Percentiles rank a stretch among this genome's conserved stretches.
Conservation (phyloP, 1,139 yeast genomes). For the Diutina pseudorugosa region DNA sequence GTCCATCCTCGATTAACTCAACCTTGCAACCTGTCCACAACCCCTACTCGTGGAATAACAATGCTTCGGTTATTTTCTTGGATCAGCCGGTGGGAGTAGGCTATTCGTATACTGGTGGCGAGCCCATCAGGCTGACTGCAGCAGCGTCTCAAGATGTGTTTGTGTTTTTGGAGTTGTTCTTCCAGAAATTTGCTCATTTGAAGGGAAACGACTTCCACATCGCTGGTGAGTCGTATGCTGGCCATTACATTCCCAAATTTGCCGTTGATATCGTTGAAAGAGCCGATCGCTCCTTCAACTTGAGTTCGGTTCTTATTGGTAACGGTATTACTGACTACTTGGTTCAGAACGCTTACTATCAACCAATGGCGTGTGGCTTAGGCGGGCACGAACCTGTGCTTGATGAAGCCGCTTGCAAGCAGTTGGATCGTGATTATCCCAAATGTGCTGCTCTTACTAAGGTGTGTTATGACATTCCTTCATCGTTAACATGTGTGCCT, state of each 20-base stretch:
- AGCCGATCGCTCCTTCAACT: constrained; percentile 7
- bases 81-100: constrained; percentile 9
- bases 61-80: constrained; percentile 48
- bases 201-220: constrained; percentile 7
- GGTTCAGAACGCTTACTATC: constrained; percentile 7
- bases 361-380: constrained; percentile 8
- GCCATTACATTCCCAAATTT: constrained; percentile 8
- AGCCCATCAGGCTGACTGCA: constrained; percentile 6
- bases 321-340: constrained; percentile 8
- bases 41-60: constrained; percentile 59
- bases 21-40: constrained; percentile 41
- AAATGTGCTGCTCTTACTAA: constrained; percentile 5
- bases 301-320: constrained; percentile 15
- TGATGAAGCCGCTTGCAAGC: constrained; percentile 4
- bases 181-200: constrained; percentile 8
- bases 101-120: constrained; percentile 7
- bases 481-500: constrained; percentile 7
- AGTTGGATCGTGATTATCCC: constrained; percentile 7
- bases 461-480: constrained; percentile 6
- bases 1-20: constrained; percentile 44
- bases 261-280: constrained; percentile 7
- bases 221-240: constrained; percentile 8
- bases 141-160: constrained; percentile 8
- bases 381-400: constrained; percentile 8
- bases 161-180: constrained; percentile 8